Evolutionary conservation across 129 eudicot genomes (phyloP).

Genomic region (Escallonia rubra): DNA sequence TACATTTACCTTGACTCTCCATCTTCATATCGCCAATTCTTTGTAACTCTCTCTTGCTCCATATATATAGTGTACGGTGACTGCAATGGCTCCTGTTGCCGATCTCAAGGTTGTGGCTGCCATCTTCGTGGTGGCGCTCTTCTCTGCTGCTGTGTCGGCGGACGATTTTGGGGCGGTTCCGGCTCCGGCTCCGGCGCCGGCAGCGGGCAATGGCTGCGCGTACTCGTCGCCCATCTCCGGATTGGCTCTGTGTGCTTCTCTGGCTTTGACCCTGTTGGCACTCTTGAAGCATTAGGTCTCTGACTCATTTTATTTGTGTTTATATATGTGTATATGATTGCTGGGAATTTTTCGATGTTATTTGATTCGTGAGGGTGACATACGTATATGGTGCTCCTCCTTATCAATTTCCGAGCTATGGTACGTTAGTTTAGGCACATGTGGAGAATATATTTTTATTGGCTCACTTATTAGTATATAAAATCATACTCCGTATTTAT

Average conservation of each 20-base stretch:
- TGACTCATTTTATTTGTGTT: too few relatives aligned
- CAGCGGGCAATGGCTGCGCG: conserved; percentile 15
- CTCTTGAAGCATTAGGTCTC: conserved; percentile 13
- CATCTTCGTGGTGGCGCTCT: not conserved
- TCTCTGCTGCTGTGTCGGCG: not conserved
- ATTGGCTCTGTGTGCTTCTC: conserved; percentile 12
- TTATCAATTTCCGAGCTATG: too few relatives aligned
- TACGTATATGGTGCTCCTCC: too few relatives aligned
- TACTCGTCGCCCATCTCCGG: conserved; percentile 17
- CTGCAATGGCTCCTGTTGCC: not conserved
- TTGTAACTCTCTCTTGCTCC: not conserved
- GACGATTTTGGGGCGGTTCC: not conserved
- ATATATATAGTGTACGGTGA: too few relatives aligned
- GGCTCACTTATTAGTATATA: too few relatives aligned
- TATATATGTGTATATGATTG: too few relatives aligned
- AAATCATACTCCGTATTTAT: too few relatives aligned
- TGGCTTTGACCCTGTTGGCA: conserved; percentile 21
- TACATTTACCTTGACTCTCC: not conserved
- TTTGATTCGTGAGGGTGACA: too few relatives aligned
- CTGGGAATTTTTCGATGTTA: too few relatives aligned
- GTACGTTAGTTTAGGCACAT: too few relatives aligned
- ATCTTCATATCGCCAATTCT: not conserved
- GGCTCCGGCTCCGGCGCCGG: conserved; percentile 19
- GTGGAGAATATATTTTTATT: too few relatives aligned
- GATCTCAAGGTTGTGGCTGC: not conserved